Evolutionary conservation across 257 asterid species (phyloP).

Genomic region (Solanum gandarillasii): DNA sequence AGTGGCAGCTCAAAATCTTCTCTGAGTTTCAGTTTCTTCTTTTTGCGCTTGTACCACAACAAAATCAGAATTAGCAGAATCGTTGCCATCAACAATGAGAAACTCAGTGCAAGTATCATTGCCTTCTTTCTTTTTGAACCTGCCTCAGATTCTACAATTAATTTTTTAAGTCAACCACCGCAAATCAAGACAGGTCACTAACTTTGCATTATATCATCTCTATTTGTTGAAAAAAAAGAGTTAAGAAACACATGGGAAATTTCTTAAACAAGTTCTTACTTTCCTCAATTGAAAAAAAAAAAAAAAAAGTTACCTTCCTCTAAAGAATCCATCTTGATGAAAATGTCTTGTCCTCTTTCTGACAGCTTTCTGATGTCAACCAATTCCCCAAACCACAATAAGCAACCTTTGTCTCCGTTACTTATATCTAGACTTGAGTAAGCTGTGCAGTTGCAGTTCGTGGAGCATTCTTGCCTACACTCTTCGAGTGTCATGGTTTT

Average conservation of each 20-base stretch:
- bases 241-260: background rate
- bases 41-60: background rate
- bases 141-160: background rate
- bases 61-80: background rate
- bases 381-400: conserved; percentile 24
- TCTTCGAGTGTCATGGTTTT: background rate
- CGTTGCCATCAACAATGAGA: background rate
- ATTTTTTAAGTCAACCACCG: background rate
- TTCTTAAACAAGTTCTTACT: background rate
- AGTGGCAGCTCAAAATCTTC: conserved; percentile 13
- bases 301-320: background rate
- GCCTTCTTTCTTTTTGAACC: background rate
- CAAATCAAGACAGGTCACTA: background rate
- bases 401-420: conserved; percentile 20
- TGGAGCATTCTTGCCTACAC: conserved; percentile 15
- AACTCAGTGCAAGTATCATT: background rate
- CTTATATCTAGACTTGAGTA: conserved; percentile 15
- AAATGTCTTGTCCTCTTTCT: conserved; percentile 13
- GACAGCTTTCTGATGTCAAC: conserved; percentile 7
- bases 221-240: background rate
- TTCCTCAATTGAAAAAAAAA: background rate
- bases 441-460: conserved; percentile 22
- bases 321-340: conserved; percentile 13
- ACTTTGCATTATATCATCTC: background rate
- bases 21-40: background rate